Evolutionary conservation across 176 grass and related monocot species (phyloP), one percentile per base, ranked within the genome.

Genomic region (Oryza meridionalis): DNA sequence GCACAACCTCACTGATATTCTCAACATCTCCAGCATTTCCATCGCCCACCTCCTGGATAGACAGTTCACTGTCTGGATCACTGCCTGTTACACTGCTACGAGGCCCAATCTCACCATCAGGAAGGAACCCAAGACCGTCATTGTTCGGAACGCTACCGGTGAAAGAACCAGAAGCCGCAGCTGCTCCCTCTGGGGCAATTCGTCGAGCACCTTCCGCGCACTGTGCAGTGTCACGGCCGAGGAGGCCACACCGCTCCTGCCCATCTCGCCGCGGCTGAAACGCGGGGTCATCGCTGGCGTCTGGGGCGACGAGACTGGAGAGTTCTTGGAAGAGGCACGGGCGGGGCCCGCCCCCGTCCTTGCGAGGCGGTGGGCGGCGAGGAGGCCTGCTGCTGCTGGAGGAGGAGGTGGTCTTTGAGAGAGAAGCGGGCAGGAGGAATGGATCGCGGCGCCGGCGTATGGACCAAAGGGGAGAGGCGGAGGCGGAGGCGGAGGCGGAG

Each of bases 311-410:
- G 8, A 88, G 16, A 26, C 64, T 35, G 14, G 68, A 78, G 75
- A 88, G 79, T 79, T 88, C 86, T 65, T 79, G 81, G 86, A 88
- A 88, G 76, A 84, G 81, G 0, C 69, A 84, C 19, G 69, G 4
- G 24, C 16, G 7, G 25, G 33, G 45, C 42, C 38, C 67, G 32
- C n/a, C n/a, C 49, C 55, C 38, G n/a, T 19, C 42, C 4, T 64
- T 69, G 45, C 35, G 67, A 65, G 79, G 65, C 11, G 33, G 27
- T 33, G 80, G 45, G 9, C 16, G 80, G n/a, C 58, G 67, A 4
- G 61, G 74, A 4, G 61, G 73, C 27, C n/a, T n/a, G n/a, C 77
- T 78, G 47, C 2, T 31, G 58, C 67, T 32, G 81, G 64, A 69
- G 32, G 73, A 32, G 76, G 72, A 46, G 24, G 75, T 45, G 25